Base-by-base conservation (phyloP, 2,329 filamentous ascomycete species). In the Penicillium aurantiogriseum region DNA sequence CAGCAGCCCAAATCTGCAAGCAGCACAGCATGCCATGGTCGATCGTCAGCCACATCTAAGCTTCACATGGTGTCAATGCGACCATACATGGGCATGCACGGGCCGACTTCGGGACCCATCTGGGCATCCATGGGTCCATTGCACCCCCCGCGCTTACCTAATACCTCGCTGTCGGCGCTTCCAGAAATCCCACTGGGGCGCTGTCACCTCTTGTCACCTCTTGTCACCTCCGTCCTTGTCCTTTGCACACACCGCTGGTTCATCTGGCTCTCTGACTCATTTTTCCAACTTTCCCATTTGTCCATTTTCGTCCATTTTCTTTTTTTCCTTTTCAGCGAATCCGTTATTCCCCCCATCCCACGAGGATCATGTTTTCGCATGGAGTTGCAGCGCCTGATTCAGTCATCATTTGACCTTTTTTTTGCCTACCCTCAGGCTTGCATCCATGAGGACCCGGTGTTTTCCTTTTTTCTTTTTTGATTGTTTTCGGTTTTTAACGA, bases 131-230 rank as follows among this genome's bases (percentile, higher is more conserved):
- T 17, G 40, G 23, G 36, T 39, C 36, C 36, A 39, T 39, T 19
- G n/a, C 10, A 10, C 9, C 23, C 62, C 65, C 62, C 64, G 63
- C 62, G 63, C 63, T 67, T 63, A 66, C 63, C 60, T 67, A 66
- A 67, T 66, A 57, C 42, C 2, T 62, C 62, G 63, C 60, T 63
- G 62, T 61, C 53, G 61, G 63, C 65, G 65, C 56, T 67, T 66
- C 60, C 48, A 48, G 62, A 64, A 64, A 64, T 59, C 44, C 54
- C 55, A 52, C 40, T 38, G 38, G 42, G 42, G 23, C 23, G 13
- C 17, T 17, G 45, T 47, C 19, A 47, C 29, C 27, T 46, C n/a
- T 31, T 9, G 21, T 25, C n/a, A 31, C 25, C 27, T 46, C n/a
- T 31, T 9, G 21, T 25, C n/a, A 31, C 25, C 35, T 46, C 44